A percentile compares a stretch with the other conserved stretches of the same genome.
Conservation (phyloP, 2,329 filamentous ascomycete genomes). For the Cladosporium velox region DNA sequence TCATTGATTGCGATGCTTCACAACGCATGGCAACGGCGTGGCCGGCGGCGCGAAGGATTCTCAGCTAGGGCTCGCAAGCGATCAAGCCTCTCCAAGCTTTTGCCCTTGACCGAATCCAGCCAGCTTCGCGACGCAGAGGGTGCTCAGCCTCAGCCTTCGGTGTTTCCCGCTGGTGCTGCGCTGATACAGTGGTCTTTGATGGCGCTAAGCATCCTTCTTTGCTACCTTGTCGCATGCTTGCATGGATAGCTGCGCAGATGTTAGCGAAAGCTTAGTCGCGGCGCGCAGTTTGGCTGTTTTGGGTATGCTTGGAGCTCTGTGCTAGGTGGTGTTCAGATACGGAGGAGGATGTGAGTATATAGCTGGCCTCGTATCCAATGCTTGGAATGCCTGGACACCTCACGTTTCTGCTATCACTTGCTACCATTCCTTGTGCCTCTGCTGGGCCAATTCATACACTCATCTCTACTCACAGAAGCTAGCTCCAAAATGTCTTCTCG, state of each 20-base stretch:
- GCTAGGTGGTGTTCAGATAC: not conserved
- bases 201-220: not conserved
- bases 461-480: not conserved
- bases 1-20: not conserved
- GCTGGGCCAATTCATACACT: not conserved
- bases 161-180: not conserved
- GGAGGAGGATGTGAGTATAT: slow-evolving; percentile 3
- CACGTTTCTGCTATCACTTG: not conserved
- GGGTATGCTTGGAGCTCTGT: not conserved
- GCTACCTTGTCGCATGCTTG: not conserved
- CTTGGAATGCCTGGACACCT: not conserved
- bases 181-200: not conserved
- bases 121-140: not conserved
- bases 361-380: slow-evolving; percentile 2
- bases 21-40: not conserved
- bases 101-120: not conserved
- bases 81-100: not conserved
- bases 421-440: not conserved
- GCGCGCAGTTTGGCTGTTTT: not conserved
- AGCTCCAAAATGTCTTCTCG: not conserved
- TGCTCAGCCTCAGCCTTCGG: not conserved
- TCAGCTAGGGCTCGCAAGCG: not conserved
- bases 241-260: not conserved
- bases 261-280: not conserved
- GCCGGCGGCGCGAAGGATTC: not conserved